Conservation (phyloP, 2,329 filamentous ascomycete genomes). For the Alternaria longipes region DNA sequence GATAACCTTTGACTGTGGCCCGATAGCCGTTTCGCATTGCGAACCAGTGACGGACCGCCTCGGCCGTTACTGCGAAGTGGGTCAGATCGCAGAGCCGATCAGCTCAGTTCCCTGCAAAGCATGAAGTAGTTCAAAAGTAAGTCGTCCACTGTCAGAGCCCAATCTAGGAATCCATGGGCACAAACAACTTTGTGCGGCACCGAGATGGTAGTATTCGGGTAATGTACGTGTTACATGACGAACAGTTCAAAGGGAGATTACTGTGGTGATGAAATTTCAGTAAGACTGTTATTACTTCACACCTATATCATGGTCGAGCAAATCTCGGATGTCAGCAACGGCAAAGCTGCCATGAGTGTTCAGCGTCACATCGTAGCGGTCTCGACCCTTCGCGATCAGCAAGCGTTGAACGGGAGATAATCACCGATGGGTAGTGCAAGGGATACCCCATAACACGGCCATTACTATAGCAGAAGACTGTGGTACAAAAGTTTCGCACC, state of each 20-base stretch:
- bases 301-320: background rate
- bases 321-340: slow-evolving; percentile 7
- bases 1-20: slow-evolving; percentile 1
- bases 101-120: background rate
- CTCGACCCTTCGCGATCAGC: slow-evolving; percentile 16
- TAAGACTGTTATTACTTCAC: background rate
- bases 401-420: slow-evolving; percentile 8
- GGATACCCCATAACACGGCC: slow-evolving; percentile 5
- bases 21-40: slow-evolving; percentile 1
- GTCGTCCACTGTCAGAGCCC: background rate
- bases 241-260: background rate
- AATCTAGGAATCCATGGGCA: background rate
- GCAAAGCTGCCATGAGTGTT: background rate
- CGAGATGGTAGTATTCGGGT: background rate
- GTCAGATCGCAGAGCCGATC: background rate
- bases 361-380: slow-evolving; percentile 1
- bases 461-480: background rate
- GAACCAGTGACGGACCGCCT: slow-evolving; percentile 3
- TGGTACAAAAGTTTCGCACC: slow-evolving; percentile 1
- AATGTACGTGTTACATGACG: background rate
- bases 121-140: background rate
- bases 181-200: background rate
- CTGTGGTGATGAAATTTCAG: background rate
- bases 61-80: background rate
- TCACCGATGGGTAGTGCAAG: slow-evolving; percentile 10